Base-by-base conservation (phyloP, 2,329 filamentous ascomycete species). In the Fusarium sp. region DNA sequence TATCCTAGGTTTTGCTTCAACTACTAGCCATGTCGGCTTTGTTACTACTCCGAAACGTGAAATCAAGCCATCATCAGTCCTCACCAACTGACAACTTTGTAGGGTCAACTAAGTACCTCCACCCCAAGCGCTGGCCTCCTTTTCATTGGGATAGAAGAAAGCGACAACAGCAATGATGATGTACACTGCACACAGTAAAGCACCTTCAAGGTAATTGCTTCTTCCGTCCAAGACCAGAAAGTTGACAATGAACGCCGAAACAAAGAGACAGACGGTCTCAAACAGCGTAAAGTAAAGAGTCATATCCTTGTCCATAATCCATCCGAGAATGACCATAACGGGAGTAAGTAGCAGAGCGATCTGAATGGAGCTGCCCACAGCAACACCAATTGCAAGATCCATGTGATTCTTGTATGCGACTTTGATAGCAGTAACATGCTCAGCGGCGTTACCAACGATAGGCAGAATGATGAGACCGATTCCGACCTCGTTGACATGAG, bases 241-340 rank as follows among this genome's bases (percentile, higher is more conserved):
- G 80, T 95, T 96, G 80, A 95, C 92, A 67, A 97, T 93, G 69
- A 97, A 90, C 10, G 93, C 90, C 52, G 89, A 92, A 52, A 95
- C 89, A 79, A 97, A 97, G 74, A 97, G 87, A 58, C 91, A 93
- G 23, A 96, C 92, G 0, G 93, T 97, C 85, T 97, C 93, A 79
- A 97, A 97, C 48, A 93, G 86, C 63, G 93, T 93, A 79, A 97
- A 97, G 82, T 95, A 94, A 33, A 97, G 85, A 28, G 91, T 87
- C 89, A 93, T 92, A n/a, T 89, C 84, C 63, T 86, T 86, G 64
- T 84, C 80, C 78, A 92, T 86, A 63, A 85, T 86, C 91, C 91
- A 93, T n/a, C 90, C 91, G 21, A 92, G 82, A 24, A 92, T 88
- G 31, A 93, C 90, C 31, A 92, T 85, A 20, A 92, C 81, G 1